These are phyloP conservation scores for Trifolium repens DNA, from an alignment of 306 rosid species.

Conservation along the genomic window DNA sequence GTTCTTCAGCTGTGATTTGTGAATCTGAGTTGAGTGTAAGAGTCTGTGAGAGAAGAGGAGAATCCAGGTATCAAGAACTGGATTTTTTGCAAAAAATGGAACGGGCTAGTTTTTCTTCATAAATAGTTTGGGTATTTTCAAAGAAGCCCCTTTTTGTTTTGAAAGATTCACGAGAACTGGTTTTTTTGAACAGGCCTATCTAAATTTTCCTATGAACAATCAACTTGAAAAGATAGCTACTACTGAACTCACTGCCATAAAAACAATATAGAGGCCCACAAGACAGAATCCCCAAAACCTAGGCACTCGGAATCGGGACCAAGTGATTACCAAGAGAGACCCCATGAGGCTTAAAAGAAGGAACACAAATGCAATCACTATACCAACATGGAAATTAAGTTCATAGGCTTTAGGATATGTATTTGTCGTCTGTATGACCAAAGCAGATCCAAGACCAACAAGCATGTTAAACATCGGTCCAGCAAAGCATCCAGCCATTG, in stretches of 20 bases:
- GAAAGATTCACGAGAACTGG: not conserved
- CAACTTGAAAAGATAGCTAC: conserved; percentile 75
- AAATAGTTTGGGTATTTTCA: not conserved
- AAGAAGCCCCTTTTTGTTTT: not conserved
- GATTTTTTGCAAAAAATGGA: not conserved
- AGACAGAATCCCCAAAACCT: conserved; percentile 95
- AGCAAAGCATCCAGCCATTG: conserved; percentile 98
- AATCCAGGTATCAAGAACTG: conserved; percentile 12
- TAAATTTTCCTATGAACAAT: conserved; percentile 31
- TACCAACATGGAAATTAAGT: conserved; percentile 81
- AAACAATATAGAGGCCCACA: conserved; percentile 76
- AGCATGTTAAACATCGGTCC: conserved; percentile 99
- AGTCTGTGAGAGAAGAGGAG: not conserved
- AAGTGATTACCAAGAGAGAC: conserved; percentile 82
- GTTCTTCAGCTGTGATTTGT: not conserved
- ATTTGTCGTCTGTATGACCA: conserved; percentile 79
- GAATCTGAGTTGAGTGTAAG: not conserved
- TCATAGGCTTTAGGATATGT: conserved; percentile 75
- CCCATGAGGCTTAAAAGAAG: conserved; percentile 93
- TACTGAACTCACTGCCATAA: conserved; percentile 71
- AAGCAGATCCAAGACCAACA: conserved; percentile 87
- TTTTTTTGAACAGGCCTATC: not conserved
- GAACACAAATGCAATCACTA: conserved; percentile 86
- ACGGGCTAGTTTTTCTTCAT: not conserved
- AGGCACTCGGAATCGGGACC: conserved; percentile 95